Conservation (phyloP, 73 alveolate genomes). For the Symbiodinium pilosum region DNA sequence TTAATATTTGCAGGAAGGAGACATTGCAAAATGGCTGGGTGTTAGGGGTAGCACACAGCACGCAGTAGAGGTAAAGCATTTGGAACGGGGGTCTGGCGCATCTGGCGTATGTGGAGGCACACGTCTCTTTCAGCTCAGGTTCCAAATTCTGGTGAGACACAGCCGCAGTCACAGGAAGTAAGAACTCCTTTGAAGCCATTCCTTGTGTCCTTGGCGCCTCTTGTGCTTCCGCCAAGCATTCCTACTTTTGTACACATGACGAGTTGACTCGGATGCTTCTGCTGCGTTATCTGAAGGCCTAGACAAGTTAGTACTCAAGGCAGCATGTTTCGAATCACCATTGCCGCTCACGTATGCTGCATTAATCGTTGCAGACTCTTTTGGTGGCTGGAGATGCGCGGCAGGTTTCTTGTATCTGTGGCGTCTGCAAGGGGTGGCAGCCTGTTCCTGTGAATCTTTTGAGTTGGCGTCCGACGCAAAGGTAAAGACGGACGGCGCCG, state of each 20-base stretch:
- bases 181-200: neutral
- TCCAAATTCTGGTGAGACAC: neutral
- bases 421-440: neutral
- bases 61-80: neutral
- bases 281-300: neutral
- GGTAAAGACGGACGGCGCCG: constrained; percentile 6
- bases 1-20: neutral
- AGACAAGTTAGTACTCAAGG: neutral
- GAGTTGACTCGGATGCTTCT: neutral
- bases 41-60: neutral
- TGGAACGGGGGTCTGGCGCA: neutral
- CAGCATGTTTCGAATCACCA: neutral
- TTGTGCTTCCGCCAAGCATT: neutral
- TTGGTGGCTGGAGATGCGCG: neutral
- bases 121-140: neutral
- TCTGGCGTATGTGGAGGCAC: neutral
- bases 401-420: neutral
- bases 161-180: neutral
- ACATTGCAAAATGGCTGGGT: neutral
- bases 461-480: too few species aligned
- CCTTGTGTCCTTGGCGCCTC: neutral
- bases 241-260: neutral
- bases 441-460: neutral
- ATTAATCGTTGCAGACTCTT: neutral
- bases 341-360: neutral